Evolutionary conservation across 306 rosid genomes (phyloP).

Genomic region (Acacia melanoxylon): DNA sequence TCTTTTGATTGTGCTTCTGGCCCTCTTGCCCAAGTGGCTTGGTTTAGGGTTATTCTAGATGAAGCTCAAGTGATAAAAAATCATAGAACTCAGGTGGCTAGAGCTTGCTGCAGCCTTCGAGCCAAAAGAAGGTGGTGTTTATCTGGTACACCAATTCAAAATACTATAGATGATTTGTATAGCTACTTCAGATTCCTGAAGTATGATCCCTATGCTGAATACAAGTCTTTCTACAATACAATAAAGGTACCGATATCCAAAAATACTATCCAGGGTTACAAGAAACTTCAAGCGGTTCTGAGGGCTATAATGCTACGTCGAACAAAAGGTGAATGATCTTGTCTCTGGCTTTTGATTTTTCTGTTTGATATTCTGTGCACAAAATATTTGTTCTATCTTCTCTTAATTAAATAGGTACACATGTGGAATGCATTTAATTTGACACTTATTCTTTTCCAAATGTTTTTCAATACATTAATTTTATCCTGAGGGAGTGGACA

Average conservation of each 20-base stretch:
- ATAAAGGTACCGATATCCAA: slow-evolving; percentile 91
- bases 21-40: slow-evolving; percentile 86
- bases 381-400: not conserved
- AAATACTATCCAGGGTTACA: slow-evolving; percentile 84
- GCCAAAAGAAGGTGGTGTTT: slow-evolving; percentile 99
- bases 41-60: slow-evolving; percentile 95
- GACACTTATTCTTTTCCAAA: slow-evolving; percentile 6
- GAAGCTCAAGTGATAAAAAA: slow-evolving; percentile 99
- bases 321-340: slow-evolving; percentile 70
- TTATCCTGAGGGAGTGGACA: slow-evolving; percentile 15
- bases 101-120: slow-evolving; percentile 96
- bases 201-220: slow-evolving; percentile 91
- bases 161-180: slow-evolving; percentile 87
- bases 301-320: slow-evolving; percentile 99
- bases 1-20: slow-evolving; percentile 65
- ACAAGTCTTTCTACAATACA: slow-evolving; percentile 78
- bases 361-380: slow-evolving; percentile 8
- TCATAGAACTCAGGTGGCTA: slow-evolving; percentile 98
- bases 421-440: slow-evolving; percentile 1
- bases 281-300: slow-evolving; percentile 97
- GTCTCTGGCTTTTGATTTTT: slow-evolving; percentile 9
- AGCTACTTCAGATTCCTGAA: slow-evolving; percentile 96
- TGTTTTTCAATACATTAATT: slow-evolving; percentile 3
- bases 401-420: not conserved
- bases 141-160: slow-evolving; percentile 98